Evolutionary conservation across 129 eudicot species (phyloP).

Genomic region (Helianthus tuberosus): DNA sequence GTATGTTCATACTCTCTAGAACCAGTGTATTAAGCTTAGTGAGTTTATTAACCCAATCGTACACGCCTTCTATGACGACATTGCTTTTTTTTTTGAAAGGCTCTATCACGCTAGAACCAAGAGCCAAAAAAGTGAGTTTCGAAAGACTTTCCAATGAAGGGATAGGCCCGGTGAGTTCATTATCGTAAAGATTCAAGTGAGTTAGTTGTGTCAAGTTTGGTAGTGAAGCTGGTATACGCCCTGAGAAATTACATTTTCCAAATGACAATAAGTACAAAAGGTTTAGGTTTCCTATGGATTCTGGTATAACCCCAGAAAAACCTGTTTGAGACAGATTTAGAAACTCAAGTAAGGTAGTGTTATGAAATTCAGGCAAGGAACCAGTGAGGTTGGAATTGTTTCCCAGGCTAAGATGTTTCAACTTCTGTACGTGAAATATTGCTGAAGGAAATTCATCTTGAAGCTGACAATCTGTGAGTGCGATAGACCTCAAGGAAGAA

Average conservation of each 20-base stretch:
- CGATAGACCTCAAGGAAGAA: constrained; percentile 16
- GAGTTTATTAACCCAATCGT: constrained; percentile 21
- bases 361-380: constrained; percentile 26
- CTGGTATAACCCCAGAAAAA: constrained; percentile 33
- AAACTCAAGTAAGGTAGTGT: constrained; percentile 14
- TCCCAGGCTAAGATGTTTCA: constrained; percentile 5
- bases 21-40: no score
- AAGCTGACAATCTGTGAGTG: background rate
- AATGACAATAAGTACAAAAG: background rate
- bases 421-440: constrained; percentile 25
- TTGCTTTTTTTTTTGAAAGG: no score
- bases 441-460: constrained; percentile 16
- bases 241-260: background rate
- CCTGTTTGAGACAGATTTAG: background rate
- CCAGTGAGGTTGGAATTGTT: constrained; percentile 25
- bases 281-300: constrained; percentile 31
- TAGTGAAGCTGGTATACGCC: constrained; percentile 30
- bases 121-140: background rate
- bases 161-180: background rate
- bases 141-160: constrained; percentile 15
- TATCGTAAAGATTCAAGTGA: background rate
- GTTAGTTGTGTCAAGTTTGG: constrained; percentile 35
- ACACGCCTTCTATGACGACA: background rate
- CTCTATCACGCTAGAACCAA: background rate
- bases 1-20: no score